Conservation (phyloP, 352 stramenopile species). For the Globisporangium cylindrosporum region DNA sequence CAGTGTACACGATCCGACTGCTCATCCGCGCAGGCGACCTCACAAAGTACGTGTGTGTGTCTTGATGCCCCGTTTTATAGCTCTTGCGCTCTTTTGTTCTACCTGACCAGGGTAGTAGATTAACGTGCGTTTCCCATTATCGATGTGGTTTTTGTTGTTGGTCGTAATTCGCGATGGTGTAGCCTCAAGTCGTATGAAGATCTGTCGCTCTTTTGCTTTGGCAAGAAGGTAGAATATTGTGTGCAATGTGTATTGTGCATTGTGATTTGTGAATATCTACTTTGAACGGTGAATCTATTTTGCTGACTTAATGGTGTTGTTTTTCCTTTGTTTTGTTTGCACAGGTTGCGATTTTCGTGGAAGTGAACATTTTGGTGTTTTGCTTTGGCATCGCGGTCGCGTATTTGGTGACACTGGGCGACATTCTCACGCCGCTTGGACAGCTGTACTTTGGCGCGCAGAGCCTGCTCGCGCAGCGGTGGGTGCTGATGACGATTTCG, state of each 20-base stretch:
- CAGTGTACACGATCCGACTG: conserved; percentile 81
- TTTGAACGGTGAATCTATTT: no score
- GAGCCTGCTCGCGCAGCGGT: conserved; percentile 62
- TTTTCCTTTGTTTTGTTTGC: not conserved
- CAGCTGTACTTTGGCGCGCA: conserved; percentile 65
- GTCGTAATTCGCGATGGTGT: no score
- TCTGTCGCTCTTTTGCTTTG: conserved; percentile 80
- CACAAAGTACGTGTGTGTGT: conserved; percentile 53
- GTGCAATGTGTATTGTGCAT: no score
- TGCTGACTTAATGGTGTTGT: no score
- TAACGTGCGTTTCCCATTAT: no score
- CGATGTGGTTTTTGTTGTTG: no score
- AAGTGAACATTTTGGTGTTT: conserved; percentile 84
- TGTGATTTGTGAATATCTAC: no score
- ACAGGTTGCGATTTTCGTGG: conserved; percentile 77
- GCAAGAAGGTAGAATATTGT: conserved; percentile 39
- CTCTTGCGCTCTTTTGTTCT: no score
- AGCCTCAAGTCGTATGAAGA: conserved; percentile 73
- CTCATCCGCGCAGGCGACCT: conserved; percentile 76
- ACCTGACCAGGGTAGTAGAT: no score
- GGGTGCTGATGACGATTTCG: conserved; percentile 78
- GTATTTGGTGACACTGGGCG: conserved; percentile 80
- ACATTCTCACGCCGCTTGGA: conserved; percentile 77
- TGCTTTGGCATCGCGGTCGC: conserved; percentile 84
- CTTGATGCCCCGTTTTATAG: not conserved